Base-by-base conservation (phyloP, 768 basidiomycete species). In the Sporobolomyces pararoseus region DNA sequence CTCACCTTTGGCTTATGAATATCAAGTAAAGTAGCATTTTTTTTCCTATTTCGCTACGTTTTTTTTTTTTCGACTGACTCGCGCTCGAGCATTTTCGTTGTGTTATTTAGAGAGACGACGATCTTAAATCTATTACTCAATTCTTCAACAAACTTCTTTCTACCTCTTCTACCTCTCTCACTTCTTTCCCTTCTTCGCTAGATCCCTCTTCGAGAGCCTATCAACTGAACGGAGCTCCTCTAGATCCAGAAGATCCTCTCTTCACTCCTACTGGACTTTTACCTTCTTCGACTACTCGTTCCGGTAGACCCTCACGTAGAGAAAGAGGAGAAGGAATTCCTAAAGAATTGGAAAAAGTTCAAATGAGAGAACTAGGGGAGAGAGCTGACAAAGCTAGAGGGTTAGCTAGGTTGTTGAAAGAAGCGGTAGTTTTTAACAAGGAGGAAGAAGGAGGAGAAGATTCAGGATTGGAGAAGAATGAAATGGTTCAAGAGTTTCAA, bases 401-500 rank as follows among this genome's bases (percentile, higher is more conserved):
- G 2, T 65, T 66, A 21, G 75, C 75, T 12, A 63, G 65, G 49
- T 59, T 76, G 60, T 50, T 76, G 29, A 34, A 35, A n/a, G 75
- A 76, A 32, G 60, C 71, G 23, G 52, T 75, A 50, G 66, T 61
- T 1, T 66, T 66, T 44, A 68, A 55, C 17, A 19, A 47, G 31
- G 47, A 65, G 0, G 68, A 57, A 5, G 71, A 51, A 17, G 39
- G 34, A 44, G 62, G 44, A 25, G 66, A 58, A 4, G 72, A 53
- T 16, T 25, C 42, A 42, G 62, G 44, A 21, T 31, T 74, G 21
- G 63, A 66, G 27, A 39, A 12, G 51, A 68, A 75, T 63, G 70
- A 72, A 51, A 70, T 75, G 27, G 55, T 74, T 3, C 63, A 73
- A 71, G 75, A 76, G 53, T 73, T 76, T 61, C 62, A 73, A 57